A percentile compares a stretch with the other conserved stretches of the same genome.
These are phyloP conservation scores for Forsythia suspensa DNA, from an alignment of 257 asterid genomes.

Conservation along the genomic window DNA sequence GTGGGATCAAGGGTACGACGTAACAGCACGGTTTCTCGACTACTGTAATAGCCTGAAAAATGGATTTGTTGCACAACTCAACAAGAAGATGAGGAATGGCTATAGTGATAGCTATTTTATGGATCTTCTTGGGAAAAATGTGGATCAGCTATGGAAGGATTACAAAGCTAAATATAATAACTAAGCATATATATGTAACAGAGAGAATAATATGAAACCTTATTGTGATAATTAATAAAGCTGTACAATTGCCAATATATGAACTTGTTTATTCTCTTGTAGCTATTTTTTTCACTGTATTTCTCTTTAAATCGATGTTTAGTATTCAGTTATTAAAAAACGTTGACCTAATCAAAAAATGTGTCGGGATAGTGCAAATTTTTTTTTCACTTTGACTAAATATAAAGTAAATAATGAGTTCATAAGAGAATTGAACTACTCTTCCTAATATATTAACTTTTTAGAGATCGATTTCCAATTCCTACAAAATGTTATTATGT, in stretches of 20 bases:
- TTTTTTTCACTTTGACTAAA: too few relatives aligned
- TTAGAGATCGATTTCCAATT: too few relatives aligned
- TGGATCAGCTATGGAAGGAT: slow-evolving; percentile 46
- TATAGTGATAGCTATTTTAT: slow-evolving; percentile 30
- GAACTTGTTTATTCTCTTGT: too few relatives aligned
- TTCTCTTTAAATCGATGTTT: too few relatives aligned
- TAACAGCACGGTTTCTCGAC: slow-evolving; percentile 41
- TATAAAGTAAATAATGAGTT: too few relatives aligned
- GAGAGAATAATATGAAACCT: not conserved
- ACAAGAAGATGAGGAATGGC: slow-evolving; percentile 34
- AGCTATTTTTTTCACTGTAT: too few relatives aligned
- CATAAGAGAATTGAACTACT: too few relatives aligned
- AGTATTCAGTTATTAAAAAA: too few relatives aligned
- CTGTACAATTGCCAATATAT: not conserved
- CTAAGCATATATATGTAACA: not conserved
- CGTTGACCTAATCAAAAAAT: too few relatives aligned
- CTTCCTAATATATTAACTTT: too few relatives aligned
- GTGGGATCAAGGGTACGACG: slow-evolving; percentile 49
- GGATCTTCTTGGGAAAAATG: slow-evolving; percentile 35
- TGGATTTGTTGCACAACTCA: slow-evolving; percentile 38
- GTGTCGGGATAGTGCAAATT: too few relatives aligned
- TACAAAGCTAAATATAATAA: slow-evolving; percentile 35
- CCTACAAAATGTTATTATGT: too few relatives aligned
- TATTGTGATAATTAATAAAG: not conserved
- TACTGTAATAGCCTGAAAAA: slow-evolving; percentile 27